Evolutionary conservation across 371 early-diverging fungal genomes (phyloP), one percentile per base, ranked within the genome.

Genomic region (Lichtheimia hyalospora): DNA sequence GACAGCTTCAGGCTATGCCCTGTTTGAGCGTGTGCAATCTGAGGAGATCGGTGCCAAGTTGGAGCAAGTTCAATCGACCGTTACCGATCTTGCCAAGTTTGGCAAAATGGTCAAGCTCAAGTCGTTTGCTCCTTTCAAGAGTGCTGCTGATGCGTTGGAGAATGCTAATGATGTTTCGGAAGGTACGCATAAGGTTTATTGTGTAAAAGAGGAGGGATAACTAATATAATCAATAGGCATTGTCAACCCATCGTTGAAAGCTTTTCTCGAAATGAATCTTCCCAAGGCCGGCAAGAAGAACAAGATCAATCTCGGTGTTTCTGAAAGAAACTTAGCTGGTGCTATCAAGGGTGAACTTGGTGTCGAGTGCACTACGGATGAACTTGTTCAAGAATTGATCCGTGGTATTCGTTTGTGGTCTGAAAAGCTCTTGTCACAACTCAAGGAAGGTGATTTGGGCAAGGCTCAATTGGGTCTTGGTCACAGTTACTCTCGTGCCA

Each of bases 91-190:
- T 54, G 81, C 92, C 61, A 91, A 92, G 79, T 96, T 99, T 71
- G 89, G 92, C 68, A 90, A 94, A 73, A 85, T 85, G 74, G 74
- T 98, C 60, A 93, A 92, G 76, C 88, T 97, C 71, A 93, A 91
- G 82, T 92, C 95, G 7, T 97, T 98, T 67, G 80, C 86, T 44
- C 98, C 99, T 54, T 99, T 98, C 89, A 96, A 95, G 79, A 92
- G 80, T 67, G 97, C 98, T 40, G 95, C 92, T 41, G 94, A 99
- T 74, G 99, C 99, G 71, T 83, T 99, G 39, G 96, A 97, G 76
- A 97, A 96, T 77, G 90, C 92, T 57, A 97, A 95, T 82, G 96
- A 96, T 69, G 89, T 99, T 25, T 94, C 96, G 57, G 99, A 99
- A 87, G 98, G 97, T 89, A 75, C 54, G 10, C 24, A 24, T 2